Conservation (phyloP, 2,329 filamentous ascomycete genomes). For the Curvularia verruculosa region DNA sequence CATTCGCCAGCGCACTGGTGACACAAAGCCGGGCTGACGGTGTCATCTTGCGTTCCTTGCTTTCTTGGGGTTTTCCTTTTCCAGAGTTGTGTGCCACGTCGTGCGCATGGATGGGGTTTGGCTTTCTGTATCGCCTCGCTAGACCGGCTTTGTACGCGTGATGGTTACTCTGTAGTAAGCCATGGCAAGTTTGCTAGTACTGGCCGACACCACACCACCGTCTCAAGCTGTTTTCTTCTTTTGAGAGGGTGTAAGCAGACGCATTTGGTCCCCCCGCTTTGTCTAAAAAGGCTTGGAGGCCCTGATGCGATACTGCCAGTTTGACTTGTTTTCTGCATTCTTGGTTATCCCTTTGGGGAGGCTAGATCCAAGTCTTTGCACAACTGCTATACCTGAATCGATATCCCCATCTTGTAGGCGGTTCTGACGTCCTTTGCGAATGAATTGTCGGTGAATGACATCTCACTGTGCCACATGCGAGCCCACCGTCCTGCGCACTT, state of each 20-base stretch:
- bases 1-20: neutral
- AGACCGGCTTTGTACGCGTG: conserved; percentile 5
- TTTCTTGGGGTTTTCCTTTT: neutral
- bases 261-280: neutral
- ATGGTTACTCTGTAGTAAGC: neutral
- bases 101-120: neutral
- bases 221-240: neutral
- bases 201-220: neutral
- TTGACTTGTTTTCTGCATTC: neutral
- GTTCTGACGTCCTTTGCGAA: neutral
- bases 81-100: conserved; percentile 1
- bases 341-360: neutral
- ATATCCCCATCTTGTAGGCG: neutral
- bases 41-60: neutral
- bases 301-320: neutral
- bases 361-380: neutral
- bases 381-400: neutral
- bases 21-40: neutral
- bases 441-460: neutral
- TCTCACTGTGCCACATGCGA: neutral
- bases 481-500: neutral
- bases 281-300: neutral
- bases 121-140: conserved; percentile 5
- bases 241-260: neutral
- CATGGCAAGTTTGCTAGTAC: neutral